Percentiles rank a stretch among this genome's conserved stretches.
phyloP scores from a whole-genome alignment of 2,329 filamentous ascomycete genomes.

The Fonsecaea pedrosoi region DNA sequence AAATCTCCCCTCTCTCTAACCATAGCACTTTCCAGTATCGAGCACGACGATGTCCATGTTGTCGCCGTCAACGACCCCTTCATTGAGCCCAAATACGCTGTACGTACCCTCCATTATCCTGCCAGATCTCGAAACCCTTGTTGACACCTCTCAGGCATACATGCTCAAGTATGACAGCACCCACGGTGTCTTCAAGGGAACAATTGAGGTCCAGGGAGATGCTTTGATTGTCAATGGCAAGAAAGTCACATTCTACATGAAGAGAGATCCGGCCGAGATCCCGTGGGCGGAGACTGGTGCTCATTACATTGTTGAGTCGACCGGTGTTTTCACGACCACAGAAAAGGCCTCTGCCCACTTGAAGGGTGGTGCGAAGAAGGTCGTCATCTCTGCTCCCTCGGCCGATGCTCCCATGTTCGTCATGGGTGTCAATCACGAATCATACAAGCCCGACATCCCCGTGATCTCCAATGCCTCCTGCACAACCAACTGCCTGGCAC shows the following conservation, averaged over 20 bases:
- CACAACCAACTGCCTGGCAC: constrained; percentile 99
- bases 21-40: constrained; percentile 60
- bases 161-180: constrained; percentile 99
- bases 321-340: constrained; percentile 98
- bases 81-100: constrained; percentile 97
- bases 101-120: constrained; percentile 61
- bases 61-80: constrained; percentile 99
- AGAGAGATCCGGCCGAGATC: constrained; percentile 88
- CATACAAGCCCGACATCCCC: constrained; percentile 86
- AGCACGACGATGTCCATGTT: constrained; percentile 87
- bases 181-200: constrained; percentile 96
- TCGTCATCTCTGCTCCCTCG: constrained; percentile 68
- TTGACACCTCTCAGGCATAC: constrained; percentile 72
- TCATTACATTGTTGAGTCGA: constrained; percentile 96
- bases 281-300: constrained; percentile 88
- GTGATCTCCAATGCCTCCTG: constrained; percentile 99
- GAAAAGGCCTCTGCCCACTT: constrained; percentile 95
- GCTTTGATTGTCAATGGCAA: constrained; percentile 90
- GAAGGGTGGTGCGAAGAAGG: constrained; percentile 97
- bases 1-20: constrained; percentile 33
- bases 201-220: constrained; percentile 74
- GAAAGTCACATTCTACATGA: constrained; percentile 90
- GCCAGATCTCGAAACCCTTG: background rate
- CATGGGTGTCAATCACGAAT: constrained; percentile 97
- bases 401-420: constrained; percentile 98